Conservation (phyloP, 495 filamentous ascomycete species). For the Trichoderma parareesei region DNA sequence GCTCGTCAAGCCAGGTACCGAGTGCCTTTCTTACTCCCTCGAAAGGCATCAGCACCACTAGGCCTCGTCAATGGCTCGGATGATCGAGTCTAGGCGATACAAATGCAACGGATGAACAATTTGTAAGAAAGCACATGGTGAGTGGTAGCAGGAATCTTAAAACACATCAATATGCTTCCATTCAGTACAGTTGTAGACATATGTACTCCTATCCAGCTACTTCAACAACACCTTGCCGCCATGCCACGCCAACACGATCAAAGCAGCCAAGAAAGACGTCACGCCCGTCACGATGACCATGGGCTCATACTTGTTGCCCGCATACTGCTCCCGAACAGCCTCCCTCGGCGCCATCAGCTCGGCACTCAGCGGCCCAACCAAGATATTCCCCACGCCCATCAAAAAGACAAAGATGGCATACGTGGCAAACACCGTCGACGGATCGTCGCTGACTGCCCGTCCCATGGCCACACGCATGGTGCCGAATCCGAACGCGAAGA, state of each 20-base stretch:
- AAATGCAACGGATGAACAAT: too few species aligned
- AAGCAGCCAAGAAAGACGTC: neutral
- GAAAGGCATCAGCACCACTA: too few species aligned
- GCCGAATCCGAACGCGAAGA: conserved; percentile 30
- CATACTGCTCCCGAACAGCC: neutral
- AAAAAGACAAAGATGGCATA: conserved; percentile 14
- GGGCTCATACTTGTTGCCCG: neutral
- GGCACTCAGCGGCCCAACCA: conserved; percentile 27
- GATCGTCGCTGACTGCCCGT: conserved; percentile 20
- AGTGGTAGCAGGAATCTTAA: neutral
- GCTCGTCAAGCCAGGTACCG: too few species aligned
- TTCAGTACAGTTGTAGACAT: too few species aligned
- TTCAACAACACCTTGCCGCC: neutral
- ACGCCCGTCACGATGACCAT: neutral
- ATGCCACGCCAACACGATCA: neutral
- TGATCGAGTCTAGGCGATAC: too few species aligned
- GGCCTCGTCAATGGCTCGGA: too few species aligned
- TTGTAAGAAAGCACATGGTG: neutral
- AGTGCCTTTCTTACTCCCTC: too few species aligned
- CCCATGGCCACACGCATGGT: conserved; percentile 25
- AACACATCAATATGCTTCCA: neutral
- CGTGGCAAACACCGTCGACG: conserved; percentile 22
- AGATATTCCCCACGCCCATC: conserved; percentile 30
- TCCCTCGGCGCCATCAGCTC: conserved; percentile 7
- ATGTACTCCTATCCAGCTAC: neutral